Base-by-base conservation (phyloP, 2,329 filamentous ascomycete genomes). In the Trichoderma sp. region DNA sequence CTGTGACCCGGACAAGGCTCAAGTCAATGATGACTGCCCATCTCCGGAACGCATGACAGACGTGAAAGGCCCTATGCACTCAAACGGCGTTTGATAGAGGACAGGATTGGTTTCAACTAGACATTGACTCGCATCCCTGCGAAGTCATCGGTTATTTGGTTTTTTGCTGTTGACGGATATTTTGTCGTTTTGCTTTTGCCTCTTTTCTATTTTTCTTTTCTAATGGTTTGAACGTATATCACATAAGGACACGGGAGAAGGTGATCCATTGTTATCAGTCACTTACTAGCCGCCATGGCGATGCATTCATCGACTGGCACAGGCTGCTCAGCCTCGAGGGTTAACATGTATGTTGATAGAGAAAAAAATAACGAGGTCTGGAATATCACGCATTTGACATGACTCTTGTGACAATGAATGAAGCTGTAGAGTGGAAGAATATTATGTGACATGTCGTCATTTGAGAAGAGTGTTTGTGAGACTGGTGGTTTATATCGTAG, bases 51-150 rank as follows among this genome's bases (percentile, higher is more conserved):
- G 59, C 56, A 56, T 72, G 53, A 63, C 29, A 31, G 33, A 63
- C 31, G 72, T 76, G 75, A 71, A 31, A 63, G 75, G 75, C 75
- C 77, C 76, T 78, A 71, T 77, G 77, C 76, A 80, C 78, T 77
- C 71, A 75, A 71, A 77, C 76, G 80, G 81, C 81, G 81, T 82
- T 82, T 81, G 79, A 78, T 82, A 82, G 80, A 82, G 78, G 80
- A 79, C 75, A 77, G 77, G 79, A 75, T 75, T 72, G 75, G 76
- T 77, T 77, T 77, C 75, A 45, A 68, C 67, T 80, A 80, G 80
- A 80, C 78, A 71, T 69, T 75, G 60, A 41, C 67, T 62, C 69
- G 69, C 71, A 71, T 29, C 27, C 67, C 27, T 75, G 69, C 72
- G 72, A 45, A 71, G 68, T 74, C 75, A 71, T 69, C 38, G 72